Base-by-base conservation (phyloP, 116 monocot species). In the Papilionanthe hybrid region DNA sequence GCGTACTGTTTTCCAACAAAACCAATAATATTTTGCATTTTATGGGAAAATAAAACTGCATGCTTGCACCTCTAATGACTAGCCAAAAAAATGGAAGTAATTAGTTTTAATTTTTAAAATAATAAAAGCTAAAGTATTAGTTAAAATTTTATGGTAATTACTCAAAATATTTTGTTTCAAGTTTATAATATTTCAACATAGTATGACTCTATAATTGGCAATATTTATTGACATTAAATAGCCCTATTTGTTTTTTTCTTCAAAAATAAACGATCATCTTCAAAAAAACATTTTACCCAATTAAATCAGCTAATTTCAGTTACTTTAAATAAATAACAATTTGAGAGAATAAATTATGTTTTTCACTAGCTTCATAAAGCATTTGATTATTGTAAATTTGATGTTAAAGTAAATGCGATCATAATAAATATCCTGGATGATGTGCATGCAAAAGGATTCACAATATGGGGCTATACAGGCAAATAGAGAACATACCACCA, bases 401-500 rank as follows among this genome's bases (percentile, higher is more conserved):
- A 42, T 20, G 32, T 43, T 72, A 19, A 42, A 41, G 42, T 17
- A 65, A 65, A 6, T 25, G 19, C 4, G 5, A 72, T 43, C 72
- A 72, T 42, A 48, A 5, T 23, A 48, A 75, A 75, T 47, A 75
- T 49, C 48, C 22, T 12, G 2, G 49, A n/a, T n/a, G n/a, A n/a
- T n/a, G 3, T 15, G 15, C 4, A 53, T 53, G 15, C 53, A 53
- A 53, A 53, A 53, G 53, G 53, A 15, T 53, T 13, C 17, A 17
- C 3, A 53, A 15, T 15, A 53, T 15, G 4, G 13, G 53, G 15
- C 12, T 53, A 53, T 15, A 15, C 15, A 53, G 53, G 15, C 15
- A 53, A 53, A 53, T 9, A 49, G 7, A 75, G 44, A 43, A 78
- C 0, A 41, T 94, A 98, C 98, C 93, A 87, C 91, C 80, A 98